Conservation (phyloP, 78 protist genomes). For the Planoprotostelium fungivorum region DNA sequence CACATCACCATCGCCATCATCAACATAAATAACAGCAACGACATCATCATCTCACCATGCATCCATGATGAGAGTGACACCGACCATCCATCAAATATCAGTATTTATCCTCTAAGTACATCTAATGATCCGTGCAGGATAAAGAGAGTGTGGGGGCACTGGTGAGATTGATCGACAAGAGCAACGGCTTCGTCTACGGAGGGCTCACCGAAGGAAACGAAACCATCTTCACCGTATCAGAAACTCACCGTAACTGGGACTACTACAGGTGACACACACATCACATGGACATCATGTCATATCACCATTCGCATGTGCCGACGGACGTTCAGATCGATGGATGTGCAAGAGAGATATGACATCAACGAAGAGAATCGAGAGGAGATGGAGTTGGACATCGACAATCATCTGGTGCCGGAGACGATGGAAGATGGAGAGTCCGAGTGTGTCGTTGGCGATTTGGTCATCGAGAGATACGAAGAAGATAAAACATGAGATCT, state of each 20-base stretch:
- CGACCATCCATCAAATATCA: too few relatives aligned
- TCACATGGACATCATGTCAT: too few relatives aligned
- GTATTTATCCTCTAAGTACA: too few relatives aligned
- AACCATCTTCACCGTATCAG: conserved; percentile 7
- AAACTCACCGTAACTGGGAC: neutral
- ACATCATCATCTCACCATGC: too few relatives aligned
- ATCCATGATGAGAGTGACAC: too few relatives aligned
- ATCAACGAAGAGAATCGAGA: neutral
- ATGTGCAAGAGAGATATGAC: neutral
- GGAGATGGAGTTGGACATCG: neutral
- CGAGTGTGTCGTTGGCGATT: neutral
- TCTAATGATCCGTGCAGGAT: conserved; percentile 12
- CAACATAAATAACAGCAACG: too few relatives aligned
- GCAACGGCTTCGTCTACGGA: conserved; percentile 64
- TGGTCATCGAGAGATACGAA: neutral
- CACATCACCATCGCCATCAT: neutral
- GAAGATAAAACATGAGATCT: too few relatives aligned
- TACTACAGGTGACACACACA: neutral
- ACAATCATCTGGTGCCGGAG: neutral
- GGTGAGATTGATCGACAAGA: conserved; percentile 52
- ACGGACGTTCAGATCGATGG: neutral
- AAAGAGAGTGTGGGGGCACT: conserved; percentile 31
- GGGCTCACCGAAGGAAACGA: conserved; percentile 15
- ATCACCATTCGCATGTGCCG: too few relatives aligned
- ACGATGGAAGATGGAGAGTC: neutral